Evolutionary conservation across 2,329 filamentous ascomycete species (phyloP).

Genomic region (Atkinsonella hypoxylon): DNA sequence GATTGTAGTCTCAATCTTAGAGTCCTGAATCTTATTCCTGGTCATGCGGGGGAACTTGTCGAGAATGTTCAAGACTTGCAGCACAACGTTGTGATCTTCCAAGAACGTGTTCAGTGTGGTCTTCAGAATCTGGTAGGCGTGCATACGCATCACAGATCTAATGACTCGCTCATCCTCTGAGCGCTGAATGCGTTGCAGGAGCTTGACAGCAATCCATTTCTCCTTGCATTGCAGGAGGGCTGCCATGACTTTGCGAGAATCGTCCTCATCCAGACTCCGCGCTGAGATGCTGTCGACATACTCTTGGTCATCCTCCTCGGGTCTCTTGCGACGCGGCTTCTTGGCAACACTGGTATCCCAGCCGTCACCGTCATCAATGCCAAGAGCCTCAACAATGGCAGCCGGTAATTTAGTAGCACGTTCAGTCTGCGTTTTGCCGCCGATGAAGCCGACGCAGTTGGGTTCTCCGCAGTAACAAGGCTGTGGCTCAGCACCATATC

Average conservation of each 20-base stretch:
- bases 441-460: constrained; percentile 93
- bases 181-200: constrained; percentile 76
- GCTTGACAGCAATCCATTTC: constrained; percentile 97
- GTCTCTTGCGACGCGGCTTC: constrained; percentile 86
- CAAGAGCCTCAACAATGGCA: constrained; percentile 85
- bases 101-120: constrained; percentile 74
- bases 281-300: constrained; percentile 85
- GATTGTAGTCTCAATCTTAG: constrained; percentile 81
- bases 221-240: constrained; percentile 96
- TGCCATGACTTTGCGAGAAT: constrained; percentile 90
- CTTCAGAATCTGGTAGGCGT: constrained; percentile 92
- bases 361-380: constrained; percentile 82
- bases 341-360: constrained; percentile 88
- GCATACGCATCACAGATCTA: constrained; percentile 86
- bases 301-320: constrained; percentile 83
- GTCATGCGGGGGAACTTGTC: constrained; percentile 82
- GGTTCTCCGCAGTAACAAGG: constrained; percentile 92
- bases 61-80: constrained; percentile 83
- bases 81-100: constrained; percentile 78
- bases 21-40: constrained; percentile 92
- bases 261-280: constrained; percentile 66
- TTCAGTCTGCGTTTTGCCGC: constrained; percentile 94
- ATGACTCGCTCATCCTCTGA: constrained; percentile 79
- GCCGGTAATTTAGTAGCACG: constrained; percentile 83
- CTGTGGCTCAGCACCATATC: constrained; percentile 92